phyloP scores from a whole-genome alignment of 2,329 filamentous ascomycete species.

The Balansia obtecta region DNA sequence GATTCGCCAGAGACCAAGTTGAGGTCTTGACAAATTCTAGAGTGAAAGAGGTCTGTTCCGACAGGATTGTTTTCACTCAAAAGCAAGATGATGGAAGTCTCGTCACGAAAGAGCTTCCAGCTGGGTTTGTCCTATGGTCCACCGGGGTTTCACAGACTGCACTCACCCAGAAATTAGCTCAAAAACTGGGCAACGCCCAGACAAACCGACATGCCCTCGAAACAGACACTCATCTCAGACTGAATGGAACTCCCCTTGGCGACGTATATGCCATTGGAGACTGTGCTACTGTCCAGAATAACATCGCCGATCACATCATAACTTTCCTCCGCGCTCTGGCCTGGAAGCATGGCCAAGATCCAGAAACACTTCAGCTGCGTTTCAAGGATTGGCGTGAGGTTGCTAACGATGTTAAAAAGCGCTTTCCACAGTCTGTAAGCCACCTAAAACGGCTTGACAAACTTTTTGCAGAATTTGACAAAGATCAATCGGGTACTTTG shows the following conservation, averaged over 20 bases:
- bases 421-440: constrained; percentile 80
- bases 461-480: constrained; percentile 86
- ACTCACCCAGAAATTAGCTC: constrained; percentile 63
- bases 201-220: constrained; percentile 86
- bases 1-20: constrained; percentile 83
- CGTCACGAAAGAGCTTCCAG: constrained; percentile 85
- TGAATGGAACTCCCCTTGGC: constrained; percentile 78
- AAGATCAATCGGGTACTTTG: constrained; percentile 82
- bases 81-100: constrained; percentile 58
- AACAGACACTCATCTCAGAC: constrained; percentile 83
- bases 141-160: constrained; percentile 84
- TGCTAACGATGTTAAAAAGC: constrained; percentile 69
- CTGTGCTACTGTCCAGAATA: constrained; percentile 95
- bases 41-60: constrained; percentile 74
- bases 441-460: constrained; percentile 84
- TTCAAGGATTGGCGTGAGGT: constrained; percentile 84
- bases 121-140: constrained; percentile 95
- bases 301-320: constrained; percentile 81
- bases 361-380: constrained; percentile 72
- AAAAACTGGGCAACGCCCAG: constrained; percentile 64
- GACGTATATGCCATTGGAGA: constrained; percentile 96
- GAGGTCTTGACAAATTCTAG: constrained; percentile 86
- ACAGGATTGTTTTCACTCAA: constrained; percentile 84
- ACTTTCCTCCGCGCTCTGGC: constrained; percentile 80
- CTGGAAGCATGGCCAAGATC: constrained; percentile 85